Conservation (phyloP, 768 basidiomycete genomes). For the Lyophyllum shimeji region DNA sequence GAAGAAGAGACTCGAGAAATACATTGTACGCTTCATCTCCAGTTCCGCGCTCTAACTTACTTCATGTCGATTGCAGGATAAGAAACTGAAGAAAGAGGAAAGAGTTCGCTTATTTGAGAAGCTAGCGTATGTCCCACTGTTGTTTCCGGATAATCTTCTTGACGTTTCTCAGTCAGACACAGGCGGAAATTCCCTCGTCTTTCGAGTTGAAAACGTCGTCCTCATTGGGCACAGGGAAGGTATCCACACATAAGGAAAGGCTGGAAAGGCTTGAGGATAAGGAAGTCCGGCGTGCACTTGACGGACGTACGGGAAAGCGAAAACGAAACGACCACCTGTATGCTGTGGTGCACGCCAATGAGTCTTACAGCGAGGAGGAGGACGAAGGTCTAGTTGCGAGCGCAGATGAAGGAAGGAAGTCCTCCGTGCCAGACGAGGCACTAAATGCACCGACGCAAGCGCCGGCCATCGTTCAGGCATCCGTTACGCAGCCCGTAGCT, state of each 20-base stretch:
- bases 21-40: slow-evolving; percentile 62
- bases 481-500: slow-evolving; percentile 12
- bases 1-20: slow-evolving; percentile 87
- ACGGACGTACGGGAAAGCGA: slow-evolving; percentile 46
- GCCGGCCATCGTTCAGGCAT: not conserved
- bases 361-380: slow-evolving; percentile 20
- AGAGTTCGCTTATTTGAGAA: slow-evolving; percentile 75
- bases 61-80: slow-evolving; percentile 52
- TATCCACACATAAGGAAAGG: slow-evolving; percentile 57
- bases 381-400: slow-evolving; percentile 23
- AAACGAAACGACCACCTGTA: slow-evolving; percentile 44
- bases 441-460: not conserved
- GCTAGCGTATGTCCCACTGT: slow-evolving; percentile 59
- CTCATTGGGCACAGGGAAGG: slow-evolving; percentile 76
- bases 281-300: slow-evolving; percentile 51
- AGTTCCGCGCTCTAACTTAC: slow-evolving; percentile 1
- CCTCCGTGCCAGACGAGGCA: slow-evolving; percentile 2
- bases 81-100: slow-evolving; percentile 91
- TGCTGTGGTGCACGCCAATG: slow-evolving; percentile 35
- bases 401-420: not conserved
- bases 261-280: slow-evolving; percentile 61
- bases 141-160: slow-evolving; percentile 16
- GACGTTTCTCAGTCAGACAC: slow-evolving; percentile 60
- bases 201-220: slow-evolving; percentile 76
- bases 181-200: slow-evolving; percentile 61